These are phyloP conservation scores for Aspergillus versicolor DNA, from an alignment of 2,329 filamentous ascomycete species.

Conservation along the genomic window DNA sequence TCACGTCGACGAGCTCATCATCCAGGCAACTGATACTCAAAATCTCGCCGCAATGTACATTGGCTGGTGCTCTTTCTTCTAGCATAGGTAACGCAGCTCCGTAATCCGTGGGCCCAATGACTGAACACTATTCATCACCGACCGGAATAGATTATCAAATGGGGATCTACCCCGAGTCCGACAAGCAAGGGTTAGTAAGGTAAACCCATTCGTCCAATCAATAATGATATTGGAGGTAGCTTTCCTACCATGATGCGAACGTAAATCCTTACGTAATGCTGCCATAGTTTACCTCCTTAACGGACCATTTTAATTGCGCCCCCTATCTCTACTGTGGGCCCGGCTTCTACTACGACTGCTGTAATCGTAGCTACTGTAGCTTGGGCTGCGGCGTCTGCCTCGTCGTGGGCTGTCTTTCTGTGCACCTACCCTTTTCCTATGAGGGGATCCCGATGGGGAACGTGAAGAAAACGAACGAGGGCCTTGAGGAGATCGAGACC, in stretches of 20 bases:
- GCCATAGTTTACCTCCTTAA: conserved; percentile 19
- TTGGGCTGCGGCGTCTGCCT: conserved; percentile 57
- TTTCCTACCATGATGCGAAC: neutral
- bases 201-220: neutral
- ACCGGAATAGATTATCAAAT: neutral
- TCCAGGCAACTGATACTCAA: conserved; percentile 74
- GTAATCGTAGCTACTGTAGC: conserved; percentile 63
- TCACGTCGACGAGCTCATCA: conserved; percentile 93
- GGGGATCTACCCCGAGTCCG: neutral
- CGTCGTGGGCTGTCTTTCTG: conserved; percentile 38
- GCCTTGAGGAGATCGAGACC: conserved; percentile 42
- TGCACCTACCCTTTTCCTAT: conserved; percentile 34
- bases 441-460: conserved; percentile 45
- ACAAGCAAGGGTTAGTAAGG: neutral
- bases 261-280: neutral
- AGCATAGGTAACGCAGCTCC: conserved; percentile 7
- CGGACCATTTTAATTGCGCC: conserved; percentile 30
- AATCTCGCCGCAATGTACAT: conserved; percentile 96
- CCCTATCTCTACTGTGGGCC: conserved; percentile 52
- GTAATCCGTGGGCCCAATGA: neutral
- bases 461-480: conserved; percentile 37
- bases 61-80: conserved; percentile 79
- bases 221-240: neutral
- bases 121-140: neutral
- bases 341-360: conserved; percentile 52